phyloP scores from a whole-genome alignment of 2,329 filamentous ascomycete species.

The Colletotrichum spaethianum region DNA sequence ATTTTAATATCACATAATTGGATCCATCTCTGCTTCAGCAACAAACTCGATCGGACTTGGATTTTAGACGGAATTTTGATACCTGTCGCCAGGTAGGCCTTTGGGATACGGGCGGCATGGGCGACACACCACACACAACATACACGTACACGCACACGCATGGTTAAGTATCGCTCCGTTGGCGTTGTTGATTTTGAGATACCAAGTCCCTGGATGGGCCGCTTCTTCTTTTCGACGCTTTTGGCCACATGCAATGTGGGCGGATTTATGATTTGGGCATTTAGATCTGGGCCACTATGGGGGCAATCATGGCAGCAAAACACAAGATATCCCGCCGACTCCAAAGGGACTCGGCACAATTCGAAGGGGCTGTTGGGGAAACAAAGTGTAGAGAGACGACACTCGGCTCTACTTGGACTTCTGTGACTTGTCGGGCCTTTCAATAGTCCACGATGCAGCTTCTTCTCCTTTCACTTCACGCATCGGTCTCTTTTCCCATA shows the following conservation, averaged over 20 bases:
- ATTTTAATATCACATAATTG: slow-evolving; percentile 54
- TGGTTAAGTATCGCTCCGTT: slow-evolving; percentile 40
- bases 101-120: slow-evolving; percentile 16
- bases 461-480: slow-evolving; percentile 25
- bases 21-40: slow-evolving; percentile 30
- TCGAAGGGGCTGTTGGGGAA: slow-evolving; percentile 11
- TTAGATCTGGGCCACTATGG: slow-evolving; percentile 36
- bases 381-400: background rate
- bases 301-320: slow-evolving; percentile 38
- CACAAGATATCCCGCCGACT: slow-evolving; percentile 36
- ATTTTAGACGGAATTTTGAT: slow-evolving; percentile 24
- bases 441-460: slow-evolving; percentile 10
- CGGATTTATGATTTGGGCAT: slow-evolving; percentile 38
- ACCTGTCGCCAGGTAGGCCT: slow-evolving; percentile 30
- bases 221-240: slow-evolving; percentile 41
- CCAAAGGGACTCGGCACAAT: slow-evolving; percentile 2
- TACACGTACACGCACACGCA: slow-evolving; percentile 35
- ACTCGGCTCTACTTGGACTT: background rate
- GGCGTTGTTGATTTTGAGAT: slow-evolving; percentile 44
- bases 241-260: slow-evolving; percentile 21
- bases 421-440: background rate
- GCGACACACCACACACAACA: slow-evolving; percentile 22
- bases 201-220: slow-evolving; percentile 41
- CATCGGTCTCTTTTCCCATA: slow-evolving; percentile 30
- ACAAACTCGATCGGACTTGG: slow-evolving; percentile 26